Base-by-base conservation (phyloP, 805 yeast genomes). In the Lipomyces starkeyi region DNA sequence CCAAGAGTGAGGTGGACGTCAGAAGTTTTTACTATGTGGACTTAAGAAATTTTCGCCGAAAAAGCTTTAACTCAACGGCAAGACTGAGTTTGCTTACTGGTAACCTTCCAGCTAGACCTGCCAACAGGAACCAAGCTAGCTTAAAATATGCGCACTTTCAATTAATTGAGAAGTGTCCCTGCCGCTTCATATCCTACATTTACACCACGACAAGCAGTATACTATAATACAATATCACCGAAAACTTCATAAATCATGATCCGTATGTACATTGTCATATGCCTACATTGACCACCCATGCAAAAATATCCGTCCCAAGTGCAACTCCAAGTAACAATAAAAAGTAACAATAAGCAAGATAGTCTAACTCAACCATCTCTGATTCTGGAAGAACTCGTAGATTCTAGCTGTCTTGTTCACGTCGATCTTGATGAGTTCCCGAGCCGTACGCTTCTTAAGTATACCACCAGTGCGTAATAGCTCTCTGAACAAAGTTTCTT, bases 301-400 rank as follows among this genome's bases (percentile, higher is more conserved):
- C 49, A 43, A 43, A 37, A 17, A 43, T 43, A 43, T 5, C 49
- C 49, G n/a, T 43, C 49, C 49, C 49, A 17, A 17, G 14, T 43
- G 22, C 49, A 43, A 13, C 20, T 17, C 49, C 49, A 43, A 43
- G 4, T n/a, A 43, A 17, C 20, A 43, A 6, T 43, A n/a, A 17
- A 43, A 43, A 17, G 9, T 43, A n/a, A 6, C 49, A 17, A 17
- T 43, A 17, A 37, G 40, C 40, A 37, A 2, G 22, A 43, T 17
- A 43, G 49, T 22, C 32, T 60, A 68, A 35, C 71, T 71, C n/a
- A 87, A 77, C 99, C 99, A 95, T 67, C 91, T 91, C 84, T 95
- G 97, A 68, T 88, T 87, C 68, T 90, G 91, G 78, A 95, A 95
- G 76, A 95, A 95, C 76, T 95, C 98, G 79, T 91, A 95, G 61